Evolutionary conservation across 371 early-diverging fungal species (phyloP).

Genomic region (Funneliformis caledonium): DNA sequence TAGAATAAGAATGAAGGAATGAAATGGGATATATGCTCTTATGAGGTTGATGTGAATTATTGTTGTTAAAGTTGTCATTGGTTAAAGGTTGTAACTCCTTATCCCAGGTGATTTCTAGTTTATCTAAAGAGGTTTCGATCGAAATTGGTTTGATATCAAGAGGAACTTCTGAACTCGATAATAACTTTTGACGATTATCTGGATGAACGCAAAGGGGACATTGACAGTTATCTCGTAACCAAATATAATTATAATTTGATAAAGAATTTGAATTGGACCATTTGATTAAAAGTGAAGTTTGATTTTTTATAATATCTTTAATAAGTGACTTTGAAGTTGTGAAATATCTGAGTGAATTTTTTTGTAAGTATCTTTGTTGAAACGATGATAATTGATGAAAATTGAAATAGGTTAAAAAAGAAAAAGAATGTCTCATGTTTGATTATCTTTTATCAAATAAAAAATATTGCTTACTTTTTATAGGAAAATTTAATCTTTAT

Average conservation of each 20-base stretch:
- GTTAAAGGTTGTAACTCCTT: slow-evolving; percentile 48
- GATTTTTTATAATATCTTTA: not conserved
- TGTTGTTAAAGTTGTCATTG: slow-evolving; percentile 45
- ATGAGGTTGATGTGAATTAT: slow-evolving; percentile 42
- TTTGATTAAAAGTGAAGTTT: slow-evolving; percentile 5
- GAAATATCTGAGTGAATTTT: not conserved
- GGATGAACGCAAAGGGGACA: slow-evolving; percentile 79
- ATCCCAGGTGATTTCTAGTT: slow-evolving; percentile 54
- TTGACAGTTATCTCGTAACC: slow-evolving; percentile 86
- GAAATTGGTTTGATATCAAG: slow-evolving; percentile 54
- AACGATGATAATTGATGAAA: not conserved
- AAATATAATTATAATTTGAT: slow-evolving; percentile 53
- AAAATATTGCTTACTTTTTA: too few relatives aligned
- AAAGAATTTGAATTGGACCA: slow-evolving; percentile 2
- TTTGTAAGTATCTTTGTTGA: not conserved
- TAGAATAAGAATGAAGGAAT: slow-evolving; percentile 49
- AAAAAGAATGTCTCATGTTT: too few relatives aligned
- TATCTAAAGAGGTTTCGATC: slow-evolving; percentile 45
- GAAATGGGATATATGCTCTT: slow-evolving; percentile 51
- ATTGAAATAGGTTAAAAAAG: too few relatives aligned
- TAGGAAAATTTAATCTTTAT: not conserved
- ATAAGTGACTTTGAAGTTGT: not conserved
- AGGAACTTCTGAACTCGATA: slow-evolving; percentile 76
- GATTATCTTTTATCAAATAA: too few relatives aligned
- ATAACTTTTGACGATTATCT: slow-evolving; percentile 77